Conservation (phyloP, 2,329 filamentous ascomycete genomes). For the Hymenoscyphus repandus region DNA sequence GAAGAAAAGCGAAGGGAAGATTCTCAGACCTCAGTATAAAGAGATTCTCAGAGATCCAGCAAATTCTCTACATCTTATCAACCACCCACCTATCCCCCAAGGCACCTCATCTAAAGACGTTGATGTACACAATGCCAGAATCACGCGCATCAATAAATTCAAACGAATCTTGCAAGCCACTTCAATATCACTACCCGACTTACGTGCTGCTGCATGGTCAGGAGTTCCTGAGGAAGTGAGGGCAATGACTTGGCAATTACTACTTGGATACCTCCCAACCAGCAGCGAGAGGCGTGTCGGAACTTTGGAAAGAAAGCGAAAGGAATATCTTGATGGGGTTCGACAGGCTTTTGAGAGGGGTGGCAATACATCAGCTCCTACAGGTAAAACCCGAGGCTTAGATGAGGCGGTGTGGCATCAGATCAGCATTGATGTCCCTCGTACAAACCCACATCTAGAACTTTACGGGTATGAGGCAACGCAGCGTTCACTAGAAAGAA, state of each 20-base stretch:
- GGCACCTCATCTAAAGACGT: slow-evolving; percentile 77
- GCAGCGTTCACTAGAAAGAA: slow-evolving; percentile 86
- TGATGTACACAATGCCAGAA: slow-evolving; percentile 80
- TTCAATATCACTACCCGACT: slow-evolving; percentile 77
- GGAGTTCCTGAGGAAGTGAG: slow-evolving; percentile 92
- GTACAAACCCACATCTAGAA: slow-evolving; percentile 93
- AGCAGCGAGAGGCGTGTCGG: slow-evolving; percentile 88
- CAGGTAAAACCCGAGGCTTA: slow-evolving; percentile 57
- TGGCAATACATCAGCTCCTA: slow-evolving; percentile 39
- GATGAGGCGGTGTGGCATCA: slow-evolving; percentile 99
- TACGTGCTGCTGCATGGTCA: slow-evolving; percentile 86
- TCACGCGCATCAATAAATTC: slow-evolving; percentile 96
- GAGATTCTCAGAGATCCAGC: slow-evolving; percentile 86
- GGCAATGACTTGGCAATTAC: slow-evolving; percentile 97
- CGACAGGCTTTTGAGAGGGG: slow-evolving; percentile 64
- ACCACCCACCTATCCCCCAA: slow-evolving; percentile 69
- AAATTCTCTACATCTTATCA: slow-evolving; percentile 91
- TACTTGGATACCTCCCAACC: slow-evolving; percentile 93
- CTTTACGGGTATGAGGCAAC: slow-evolving; percentile 95
- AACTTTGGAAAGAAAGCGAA: slow-evolving; percentile 87
- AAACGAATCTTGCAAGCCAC: slow-evolving; percentile 92
- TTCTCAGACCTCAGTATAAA: slow-evolving; percentile 93
- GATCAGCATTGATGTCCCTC: slow-evolving; percentile 95
- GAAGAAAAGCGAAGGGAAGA: slow-evolving; percentile 90
- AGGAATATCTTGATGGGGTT: slow-evolving; percentile 94